Percentiles rank a stretch among this genome's conserved stretches.
These are phyloP conservation scores for Yarrowia hollandica DNA, from an alignment of 805 yeast species.

Conservation along the genomic window DNA sequence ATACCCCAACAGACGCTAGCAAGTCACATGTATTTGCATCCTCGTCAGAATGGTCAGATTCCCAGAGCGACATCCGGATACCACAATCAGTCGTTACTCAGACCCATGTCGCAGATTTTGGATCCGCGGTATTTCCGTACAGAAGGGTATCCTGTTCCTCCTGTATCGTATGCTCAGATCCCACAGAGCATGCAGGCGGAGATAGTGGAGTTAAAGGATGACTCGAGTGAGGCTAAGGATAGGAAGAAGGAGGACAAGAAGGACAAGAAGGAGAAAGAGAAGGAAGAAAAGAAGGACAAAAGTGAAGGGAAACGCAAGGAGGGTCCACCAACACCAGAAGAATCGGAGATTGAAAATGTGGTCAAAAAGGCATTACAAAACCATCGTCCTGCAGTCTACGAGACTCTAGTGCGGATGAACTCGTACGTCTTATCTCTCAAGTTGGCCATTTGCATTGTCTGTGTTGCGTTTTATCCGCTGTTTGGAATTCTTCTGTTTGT, in stretches of 20 bases:
- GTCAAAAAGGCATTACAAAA: conserved; percentile 2
- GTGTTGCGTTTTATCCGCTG: conserved; percentile 2
- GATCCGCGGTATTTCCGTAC: conserved; percentile 1
- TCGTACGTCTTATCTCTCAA: conserved; percentile 3
- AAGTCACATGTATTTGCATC: background rate
- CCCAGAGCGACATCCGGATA: background rate
- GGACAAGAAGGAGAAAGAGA: background rate
- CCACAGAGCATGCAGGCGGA: conserved; percentile 11
- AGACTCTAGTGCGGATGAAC: conserved; percentile 16
- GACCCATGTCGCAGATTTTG: background rate
- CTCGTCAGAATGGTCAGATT: background rate
- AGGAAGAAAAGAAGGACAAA: background rate
- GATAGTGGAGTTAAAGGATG: conserved; percentile 16
- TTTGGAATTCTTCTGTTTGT: background rate
- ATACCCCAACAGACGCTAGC: background rate
- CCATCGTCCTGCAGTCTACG: conserved; percentile 10
- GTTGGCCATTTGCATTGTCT: conserved; percentile 7
- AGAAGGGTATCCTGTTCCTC: conserved; percentile 6
- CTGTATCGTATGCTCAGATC: background rate
- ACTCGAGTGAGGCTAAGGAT: background rate
- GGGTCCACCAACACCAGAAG: no score
- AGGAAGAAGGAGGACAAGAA: background rate
- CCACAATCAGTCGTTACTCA: conserved; percentile 4
- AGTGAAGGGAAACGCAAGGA: background rate
- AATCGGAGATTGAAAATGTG: background rate